These are phyloP conservation scores for Piper longum DNA, from an alignment of 164 flowering plant species.

Conservation along the genomic window DNA sequence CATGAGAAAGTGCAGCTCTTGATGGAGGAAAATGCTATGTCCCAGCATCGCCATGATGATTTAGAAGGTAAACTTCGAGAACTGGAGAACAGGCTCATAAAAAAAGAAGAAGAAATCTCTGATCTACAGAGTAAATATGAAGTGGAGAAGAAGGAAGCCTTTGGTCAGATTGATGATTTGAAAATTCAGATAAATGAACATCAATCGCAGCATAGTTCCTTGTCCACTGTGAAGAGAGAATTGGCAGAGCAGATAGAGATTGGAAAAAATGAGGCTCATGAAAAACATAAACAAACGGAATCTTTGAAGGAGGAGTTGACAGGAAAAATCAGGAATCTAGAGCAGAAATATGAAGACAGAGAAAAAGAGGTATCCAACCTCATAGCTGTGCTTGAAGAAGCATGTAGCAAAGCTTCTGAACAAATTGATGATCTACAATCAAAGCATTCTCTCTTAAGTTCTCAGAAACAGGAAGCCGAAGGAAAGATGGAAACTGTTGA, in stretches of 20 bases:
- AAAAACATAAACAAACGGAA: slow-evolving; percentile 3
- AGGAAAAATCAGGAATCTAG: slow-evolving; percentile 7
- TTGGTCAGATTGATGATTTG: slow-evolving; percentile 6
- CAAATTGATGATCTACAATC: slow-evolving; percentile 19
- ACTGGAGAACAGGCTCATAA: slow-evolving; percentile 18
- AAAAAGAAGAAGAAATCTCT: slow-evolving; percentile 20
- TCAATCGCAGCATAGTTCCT: neutral
- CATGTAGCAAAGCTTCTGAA: neutral
- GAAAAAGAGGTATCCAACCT: slow-evolving; percentile 21
- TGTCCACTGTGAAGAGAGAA: neutral
- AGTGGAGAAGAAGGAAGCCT: slow-evolving; percentile 22
- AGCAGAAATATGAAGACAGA: slow-evolving; percentile 17
- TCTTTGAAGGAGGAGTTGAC: neutral
- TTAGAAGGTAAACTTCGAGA: slow-evolving; percentile 17
- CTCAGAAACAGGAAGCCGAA: slow-evolving; percentile 16
- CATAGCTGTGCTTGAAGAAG: neutral
- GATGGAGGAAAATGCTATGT: slow-evolving; percentile 14
- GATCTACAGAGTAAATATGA: slow-evolving; percentile 18
- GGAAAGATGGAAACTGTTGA: neutral
- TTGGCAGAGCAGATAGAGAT: slow-evolving; percentile 4
- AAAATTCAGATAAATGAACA: slow-evolving; percentile 1
- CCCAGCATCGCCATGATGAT: slow-evolving; percentile 2
- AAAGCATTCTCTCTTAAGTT: slow-evolving; percentile 19
- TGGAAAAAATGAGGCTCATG: neutral
- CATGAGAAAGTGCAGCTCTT: slow-evolving; percentile 18